Conservation (phyloP, 768 basidiomycete species). For the Lyophyllum shimeji region DNA sequence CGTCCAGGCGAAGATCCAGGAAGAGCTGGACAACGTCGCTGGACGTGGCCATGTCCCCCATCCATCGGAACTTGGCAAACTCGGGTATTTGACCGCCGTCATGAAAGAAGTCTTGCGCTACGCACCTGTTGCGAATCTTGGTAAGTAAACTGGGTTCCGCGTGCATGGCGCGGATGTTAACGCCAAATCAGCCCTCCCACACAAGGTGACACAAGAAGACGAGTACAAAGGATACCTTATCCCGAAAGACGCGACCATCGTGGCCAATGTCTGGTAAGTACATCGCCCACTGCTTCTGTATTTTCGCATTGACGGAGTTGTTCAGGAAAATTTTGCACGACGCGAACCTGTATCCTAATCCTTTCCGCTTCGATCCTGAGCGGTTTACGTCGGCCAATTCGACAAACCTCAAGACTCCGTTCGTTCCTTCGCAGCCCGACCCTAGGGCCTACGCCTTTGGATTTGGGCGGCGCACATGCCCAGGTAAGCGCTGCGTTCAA, state of each 20-base stretch:
- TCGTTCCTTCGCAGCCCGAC: slow-evolving; percentile 24
- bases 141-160: slow-evolving; percentile 19
- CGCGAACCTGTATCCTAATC: slow-evolving; percentile 37
- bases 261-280: slow-evolving; percentile 47
- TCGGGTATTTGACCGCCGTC: slow-evolving; percentile 34
- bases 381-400: slow-evolving; percentile 24
- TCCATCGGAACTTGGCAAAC: slow-evolving; percentile 24
- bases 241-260: slow-evolving; percentile 42
- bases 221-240: slow-evolving; percentile 43
- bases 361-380: slow-evolving; percentile 37
- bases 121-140: slow-evolving; percentile 41
- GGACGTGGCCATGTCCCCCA: slow-evolving; percentile 33
- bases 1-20: slow-evolving; percentile 37
- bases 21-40: slow-evolving; percentile 38
- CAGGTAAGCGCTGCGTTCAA: slow-evolving; percentile 20
- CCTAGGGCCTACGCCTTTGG: slow-evolving; percentile 32
- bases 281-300: background rate
- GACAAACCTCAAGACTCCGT: background rate
- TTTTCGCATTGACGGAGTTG: background rate
- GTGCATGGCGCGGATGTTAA: background rate
- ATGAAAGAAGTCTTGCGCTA: slow-evolving; percentile 41
- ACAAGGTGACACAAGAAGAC: slow-evolving; percentile 42
- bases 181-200: slow-evolving; percentile 35
- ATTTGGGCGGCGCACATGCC: slow-evolving; percentile 32
- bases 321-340: slow-evolving; percentile 47